phyloP scores from a whole-genome alignment of 768 basidiomycete genomes.

The Hypholoma sublateritium region DNA sequence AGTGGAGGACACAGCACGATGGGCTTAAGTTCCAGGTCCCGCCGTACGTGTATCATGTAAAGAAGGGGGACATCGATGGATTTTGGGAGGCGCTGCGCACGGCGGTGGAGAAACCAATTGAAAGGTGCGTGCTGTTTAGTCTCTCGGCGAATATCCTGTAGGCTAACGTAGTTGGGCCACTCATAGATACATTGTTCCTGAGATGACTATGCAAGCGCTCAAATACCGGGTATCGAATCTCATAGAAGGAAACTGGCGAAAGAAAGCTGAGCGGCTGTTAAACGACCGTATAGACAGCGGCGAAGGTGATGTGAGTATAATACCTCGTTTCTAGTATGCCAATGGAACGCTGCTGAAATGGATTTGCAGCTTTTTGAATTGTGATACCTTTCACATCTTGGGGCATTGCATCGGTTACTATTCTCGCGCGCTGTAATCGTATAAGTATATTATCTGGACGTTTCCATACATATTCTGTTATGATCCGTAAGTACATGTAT shows the following conservation, averaged over 20 bases:
- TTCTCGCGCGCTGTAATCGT: background rate
- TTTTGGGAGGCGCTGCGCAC: background rate
- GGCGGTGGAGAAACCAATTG: background rate
- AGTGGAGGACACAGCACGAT: slow-evolving; percentile 1
- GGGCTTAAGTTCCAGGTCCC: slow-evolving; percentile 1
- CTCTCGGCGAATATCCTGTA: background rate
- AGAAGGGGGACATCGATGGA: slow-evolving; percentile 1
- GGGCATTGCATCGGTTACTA: too few relatives aligned
- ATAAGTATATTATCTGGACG: background rate
- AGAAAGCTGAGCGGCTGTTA: background rate
- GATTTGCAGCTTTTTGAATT: background rate
- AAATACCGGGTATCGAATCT: background rate
- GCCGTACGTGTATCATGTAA: slow-evolving; percentile 4
- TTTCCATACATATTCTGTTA: background rate
- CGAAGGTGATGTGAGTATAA: background rate
- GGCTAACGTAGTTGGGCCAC: background rate
- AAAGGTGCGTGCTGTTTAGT: background rate
- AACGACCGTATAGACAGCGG: background rate
- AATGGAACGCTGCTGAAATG: background rate
- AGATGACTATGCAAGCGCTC: slow-evolving; percentile 3
- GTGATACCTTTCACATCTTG: background rate
- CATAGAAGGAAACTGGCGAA: slow-evolving; percentile 1
- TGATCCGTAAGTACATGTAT: background rate
- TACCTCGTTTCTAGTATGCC: too few relatives aligned
- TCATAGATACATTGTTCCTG: slow-evolving; percentile 2